Evolutionary conservation across 2,329 filamentous ascomycete genomes (phyloP).

Genomic region (Dothistroma pini): DNA sequence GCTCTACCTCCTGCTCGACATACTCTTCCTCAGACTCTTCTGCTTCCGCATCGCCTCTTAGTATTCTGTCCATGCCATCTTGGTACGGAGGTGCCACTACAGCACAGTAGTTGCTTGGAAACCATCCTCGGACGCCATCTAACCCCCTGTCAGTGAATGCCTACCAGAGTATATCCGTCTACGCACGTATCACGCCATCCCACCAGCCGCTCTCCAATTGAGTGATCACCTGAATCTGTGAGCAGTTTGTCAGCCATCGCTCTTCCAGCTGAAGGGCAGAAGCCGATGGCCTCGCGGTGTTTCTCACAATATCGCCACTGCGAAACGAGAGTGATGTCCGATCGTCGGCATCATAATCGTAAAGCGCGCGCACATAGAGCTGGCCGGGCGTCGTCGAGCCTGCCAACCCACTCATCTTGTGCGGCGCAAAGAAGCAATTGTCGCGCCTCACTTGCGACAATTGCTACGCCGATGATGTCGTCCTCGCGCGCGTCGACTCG

Average conservation of each 20-base stretch:
- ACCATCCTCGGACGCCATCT: constrained; percentile 91
- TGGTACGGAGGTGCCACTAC: constrained; percentile 76
- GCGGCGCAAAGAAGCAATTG: constrained; percentile 2
- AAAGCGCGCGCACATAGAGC: constrained; percentile 92
- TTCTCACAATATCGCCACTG: constrained; percentile 70
- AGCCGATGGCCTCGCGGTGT: too few relatives aligned
- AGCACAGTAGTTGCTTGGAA: constrained; percentile 97
- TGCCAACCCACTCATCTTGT: constrained; percentile 50
- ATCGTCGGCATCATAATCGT: constrained; percentile 81
- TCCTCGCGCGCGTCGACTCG: neutral
- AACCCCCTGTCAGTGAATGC: neutral
- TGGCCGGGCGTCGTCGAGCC: constrained; percentile 50
- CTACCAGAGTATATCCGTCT: neutral
- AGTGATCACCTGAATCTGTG: constrained; percentile 98
- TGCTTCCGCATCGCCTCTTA: constrained; percentile 38
- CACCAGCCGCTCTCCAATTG: constrained; percentile 99
- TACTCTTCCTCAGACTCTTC: constrained; percentile 64
- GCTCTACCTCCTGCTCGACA: constrained; percentile 51
- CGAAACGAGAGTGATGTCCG: constrained; percentile 94
- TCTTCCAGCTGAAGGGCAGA: neutral
- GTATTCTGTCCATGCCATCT: constrained; percentile 59
- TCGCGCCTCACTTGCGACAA: neutral
- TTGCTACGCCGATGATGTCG: neutral
- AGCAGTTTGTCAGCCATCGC: constrained; percentile 90
- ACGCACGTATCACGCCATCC: constrained; percentile 81